Evolutionary conservation across 768 basidiomycete genomes (phyloP).

Genomic region (Rhodotorula diobovata): DNA sequence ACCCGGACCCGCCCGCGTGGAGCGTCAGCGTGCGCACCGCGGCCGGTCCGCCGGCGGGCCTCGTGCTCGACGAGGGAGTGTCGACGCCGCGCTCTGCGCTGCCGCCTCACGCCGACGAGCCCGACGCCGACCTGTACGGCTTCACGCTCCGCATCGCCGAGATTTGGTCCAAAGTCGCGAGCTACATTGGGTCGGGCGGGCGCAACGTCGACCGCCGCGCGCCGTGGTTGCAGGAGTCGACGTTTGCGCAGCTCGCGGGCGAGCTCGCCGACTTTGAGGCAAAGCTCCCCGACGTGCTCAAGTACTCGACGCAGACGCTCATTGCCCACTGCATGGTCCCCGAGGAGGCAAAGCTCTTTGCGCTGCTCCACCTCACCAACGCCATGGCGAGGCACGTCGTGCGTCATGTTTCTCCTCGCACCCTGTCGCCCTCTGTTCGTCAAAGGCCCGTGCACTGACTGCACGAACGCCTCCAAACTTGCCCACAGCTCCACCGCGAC

Average conservation of each 20-base stretch:
- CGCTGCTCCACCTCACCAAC: slow-evolving; percentile 32
- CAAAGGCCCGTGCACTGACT: too few relatives aligned
- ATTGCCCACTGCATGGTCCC: slow-evolving; percentile 32
- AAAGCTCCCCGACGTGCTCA: slow-evolving; percentile 19
- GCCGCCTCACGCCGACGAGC: slow-evolving; percentile 22
- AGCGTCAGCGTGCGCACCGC: slow-evolving; percentile 1
- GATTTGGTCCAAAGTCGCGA: slow-evolving; percentile 32
- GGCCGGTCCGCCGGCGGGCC: background rate
- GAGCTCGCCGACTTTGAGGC: slow-evolving; percentile 22
- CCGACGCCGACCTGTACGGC: slow-evolving; percentile 37
- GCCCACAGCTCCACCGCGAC: slow-evolving; percentile 33
- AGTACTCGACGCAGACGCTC: slow-evolving; percentile 28
- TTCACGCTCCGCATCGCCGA: slow-evolving; percentile 36
- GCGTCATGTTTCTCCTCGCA: background rate
- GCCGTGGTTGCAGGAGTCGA: slow-evolving; percentile 30
- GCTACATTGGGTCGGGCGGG: slow-evolving; percentile 34
- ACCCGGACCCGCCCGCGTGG: slow-evolving; percentile 26
- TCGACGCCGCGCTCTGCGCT: background rate
- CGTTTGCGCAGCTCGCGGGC: slow-evolving; percentile 27
- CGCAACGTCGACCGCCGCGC: slow-evolving; percentile 34
- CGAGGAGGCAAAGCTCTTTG: slow-evolving; percentile 32
- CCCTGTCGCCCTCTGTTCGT: background rate
- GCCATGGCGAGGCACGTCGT: slow-evolving; percentile 27
- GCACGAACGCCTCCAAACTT: background rate
- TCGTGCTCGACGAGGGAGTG: slow-evolving; percentile 6